Conservation (phyloP, 768 basidiomycete species). For the Naganishia friedmannii region DNA sequence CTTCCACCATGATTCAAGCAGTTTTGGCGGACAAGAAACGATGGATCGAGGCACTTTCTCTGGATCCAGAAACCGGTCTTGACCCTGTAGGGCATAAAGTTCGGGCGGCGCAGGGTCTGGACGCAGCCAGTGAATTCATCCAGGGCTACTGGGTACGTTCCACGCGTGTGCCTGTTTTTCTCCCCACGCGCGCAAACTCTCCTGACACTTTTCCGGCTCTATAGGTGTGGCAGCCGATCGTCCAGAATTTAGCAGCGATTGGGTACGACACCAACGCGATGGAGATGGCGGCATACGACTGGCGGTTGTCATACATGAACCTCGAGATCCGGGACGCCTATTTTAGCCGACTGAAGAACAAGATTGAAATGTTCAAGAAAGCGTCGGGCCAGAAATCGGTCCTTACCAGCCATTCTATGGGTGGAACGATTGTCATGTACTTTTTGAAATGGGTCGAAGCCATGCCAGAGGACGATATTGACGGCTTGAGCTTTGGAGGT, state of each 20-base stretch:
- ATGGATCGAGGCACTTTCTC: slow-evolving; percentile 86
- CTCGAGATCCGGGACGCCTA: slow-evolving; percentile 64
- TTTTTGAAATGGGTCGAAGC: slow-evolving; percentile 93
- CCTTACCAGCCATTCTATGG: slow-evolving; percentile 58
- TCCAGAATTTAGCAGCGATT: slow-evolving; percentile 88
- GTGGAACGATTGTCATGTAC: slow-evolving; percentile 43
- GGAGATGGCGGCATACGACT: slow-evolving; percentile 66
- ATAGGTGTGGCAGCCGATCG: slow-evolving; percentile 38
- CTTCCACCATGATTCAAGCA: slow-evolving; percentile 55
- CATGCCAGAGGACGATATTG: slow-evolving; percentile 62
- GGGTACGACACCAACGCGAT: slow-evolving; percentile 69
- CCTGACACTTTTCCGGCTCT: slow-evolving; percentile 52
- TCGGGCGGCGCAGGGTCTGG: slow-evolving; percentile 85
- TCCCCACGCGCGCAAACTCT: slow-evolving; percentile 57
- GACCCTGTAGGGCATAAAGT: slow-evolving; percentile 83
- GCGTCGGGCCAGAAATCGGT: slow-evolving; percentile 76
- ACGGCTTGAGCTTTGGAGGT: slow-evolving; percentile 45
- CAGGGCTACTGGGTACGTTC: slow-evolving; percentile 83
- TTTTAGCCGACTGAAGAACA: slow-evolving; percentile 62
- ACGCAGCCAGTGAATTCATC: slow-evolving; percentile 64
- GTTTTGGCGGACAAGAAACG: slow-evolving; percentile 74
- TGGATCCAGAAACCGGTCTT: slow-evolving; percentile 86
- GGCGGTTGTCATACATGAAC: slow-evolving; percentile 77
- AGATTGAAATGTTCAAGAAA: slow-evolving; percentile 74
- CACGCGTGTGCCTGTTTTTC: too few species aligned